phyloP scores from a whole-genome alignment of 2,329 filamentous ascomycete genomes.

The Xylariaceae sp. region DNA sequence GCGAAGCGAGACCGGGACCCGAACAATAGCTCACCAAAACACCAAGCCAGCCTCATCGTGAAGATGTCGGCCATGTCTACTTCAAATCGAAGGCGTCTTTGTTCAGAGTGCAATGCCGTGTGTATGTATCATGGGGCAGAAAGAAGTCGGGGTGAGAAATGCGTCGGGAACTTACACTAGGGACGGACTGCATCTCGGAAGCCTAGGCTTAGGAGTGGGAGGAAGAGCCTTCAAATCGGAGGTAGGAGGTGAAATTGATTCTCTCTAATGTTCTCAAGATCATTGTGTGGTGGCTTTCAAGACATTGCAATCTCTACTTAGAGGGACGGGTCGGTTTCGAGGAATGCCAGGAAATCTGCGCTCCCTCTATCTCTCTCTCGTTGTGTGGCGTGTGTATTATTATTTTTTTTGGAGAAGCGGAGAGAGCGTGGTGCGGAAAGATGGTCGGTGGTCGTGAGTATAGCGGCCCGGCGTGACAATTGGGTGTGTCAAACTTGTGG shows the following conservation, averaged over 20 bases:
- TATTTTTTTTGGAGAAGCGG: conserved; percentile 3
- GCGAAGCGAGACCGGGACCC: no score
- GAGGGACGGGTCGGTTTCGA: conserved; percentile 9
- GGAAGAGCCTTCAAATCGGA: conserved; percentile 29
- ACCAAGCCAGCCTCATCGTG: no score
- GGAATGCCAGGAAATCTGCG: conserved; percentile 20
- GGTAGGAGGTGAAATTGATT: conserved; percentile 21
- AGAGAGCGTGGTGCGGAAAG: conserved; percentile 10
- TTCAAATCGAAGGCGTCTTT: no score
- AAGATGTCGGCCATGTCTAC: no score
- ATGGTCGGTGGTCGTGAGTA: conserved; percentile 19
- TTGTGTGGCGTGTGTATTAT: conserved; percentile 2
- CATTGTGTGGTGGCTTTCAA: conserved; percentile 26
- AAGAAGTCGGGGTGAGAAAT: no score
- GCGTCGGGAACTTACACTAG: conserved; percentile 42
- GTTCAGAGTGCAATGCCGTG: no score
- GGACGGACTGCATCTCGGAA: conserved; percentile 51
- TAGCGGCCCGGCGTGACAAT: conserved; percentile 22
- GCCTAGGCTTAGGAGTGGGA: conserved; percentile 30
- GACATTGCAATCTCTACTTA: conserved; percentile 23
- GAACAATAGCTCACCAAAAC: no score
- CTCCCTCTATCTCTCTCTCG: no score
- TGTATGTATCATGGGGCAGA: no score
- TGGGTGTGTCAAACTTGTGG: conserved; percentile 5
- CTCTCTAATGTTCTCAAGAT: conserved; percentile 24